Evolutionary conservation across 352 stramenopile genomes (phyloP), one percentile per base, ranked within the genome.

Genomic region (Aphanomyces invadans): DNA sequence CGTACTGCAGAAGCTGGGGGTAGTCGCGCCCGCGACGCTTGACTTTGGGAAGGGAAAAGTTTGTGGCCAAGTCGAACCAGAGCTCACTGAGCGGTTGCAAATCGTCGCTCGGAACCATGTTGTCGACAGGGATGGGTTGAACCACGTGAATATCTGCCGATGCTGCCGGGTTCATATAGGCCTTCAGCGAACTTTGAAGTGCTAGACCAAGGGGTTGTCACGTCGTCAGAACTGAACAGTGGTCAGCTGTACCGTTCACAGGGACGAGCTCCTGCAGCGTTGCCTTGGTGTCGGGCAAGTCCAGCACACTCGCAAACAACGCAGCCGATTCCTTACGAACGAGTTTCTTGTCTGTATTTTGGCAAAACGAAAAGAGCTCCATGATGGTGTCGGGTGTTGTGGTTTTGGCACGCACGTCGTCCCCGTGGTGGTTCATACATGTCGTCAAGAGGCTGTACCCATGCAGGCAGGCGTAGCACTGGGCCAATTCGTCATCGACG

Each of bases 381-480:
- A 67, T 45, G 10, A 67, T 49, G 10, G 55, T 32, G 29, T 29
- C 25, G 15, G 21, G 1, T 9, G 74, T 71, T 10, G 75, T 74
- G 4, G 72, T 42, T 28, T 74, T 52, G 36, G 72, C 80, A 74
- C 15, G 72, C 71, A 9, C 75, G 64, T 4, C 17, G 25, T 39
- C 4, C 48, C 17, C 48, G 62, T 48, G 33, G 45, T 57, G 44
- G 33, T 15, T 76, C 77, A 0, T 74, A 73, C 61, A 88, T 87
- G 71, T 91, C 81, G 33, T 91, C 82, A 88, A 19, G 36, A 93
- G 74, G 23, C 88, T 79, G 3, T 86, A 75, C 52, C 90, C 82
- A 46, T 91, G 90, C 23, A 91, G 59, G 32, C 84, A 93, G 39
- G 76, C 73, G 36, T 84, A 91, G 62, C 79, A 88, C 60, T 93